phyloP scores from a whole-genome alignment of 805 yeast species.

The Ogataea angusta region DNA sequence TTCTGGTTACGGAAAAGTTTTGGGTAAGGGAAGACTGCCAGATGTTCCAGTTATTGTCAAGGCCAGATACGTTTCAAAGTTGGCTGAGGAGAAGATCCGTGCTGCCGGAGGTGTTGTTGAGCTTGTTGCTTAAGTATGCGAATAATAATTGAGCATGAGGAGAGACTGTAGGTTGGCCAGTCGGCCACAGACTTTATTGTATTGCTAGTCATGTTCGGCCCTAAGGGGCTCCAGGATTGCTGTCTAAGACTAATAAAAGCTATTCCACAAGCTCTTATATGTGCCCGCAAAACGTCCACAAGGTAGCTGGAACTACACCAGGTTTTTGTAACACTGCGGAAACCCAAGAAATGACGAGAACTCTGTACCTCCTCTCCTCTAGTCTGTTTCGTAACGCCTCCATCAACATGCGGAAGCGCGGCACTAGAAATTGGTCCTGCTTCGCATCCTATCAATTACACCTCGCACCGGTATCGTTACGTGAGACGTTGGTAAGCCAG shows the following conservation, averaged over 20 bases:
- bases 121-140: conserved; percentile 80
- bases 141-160: conserved; percentile 11
- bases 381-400: too few species aligned
- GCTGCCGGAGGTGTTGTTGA: conserved; percentile 99
- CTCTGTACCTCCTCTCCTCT: too few species aligned
- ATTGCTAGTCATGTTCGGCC: too few species aligned
- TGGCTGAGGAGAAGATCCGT: conserved; percentile 99
- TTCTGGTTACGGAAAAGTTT: conserved; percentile 99
- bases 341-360: too few species aligned
- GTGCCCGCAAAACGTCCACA: too few species aligned
- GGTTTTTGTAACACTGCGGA: too few species aligned
- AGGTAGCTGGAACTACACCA: too few species aligned
- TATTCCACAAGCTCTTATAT: too few species aligned
- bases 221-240: too few species aligned
- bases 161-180: not conserved
- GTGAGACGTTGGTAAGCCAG: not conserved
- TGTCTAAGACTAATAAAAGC: too few species aligned
- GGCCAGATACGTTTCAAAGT: conserved; percentile 98
- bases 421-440: not conserved
- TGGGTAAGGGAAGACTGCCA: conserved; percentile 99
- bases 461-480: not conserved
- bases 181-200: too few species aligned
- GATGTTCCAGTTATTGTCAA: conserved; percentile 97
- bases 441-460: not conserved
- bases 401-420: not conserved